A percentile compares a stretch with the other conserved stretches of the same genome.
phyloP scores from a whole-genome alignment of 306 rosid species.

The Rosa multiflora region DNA sequence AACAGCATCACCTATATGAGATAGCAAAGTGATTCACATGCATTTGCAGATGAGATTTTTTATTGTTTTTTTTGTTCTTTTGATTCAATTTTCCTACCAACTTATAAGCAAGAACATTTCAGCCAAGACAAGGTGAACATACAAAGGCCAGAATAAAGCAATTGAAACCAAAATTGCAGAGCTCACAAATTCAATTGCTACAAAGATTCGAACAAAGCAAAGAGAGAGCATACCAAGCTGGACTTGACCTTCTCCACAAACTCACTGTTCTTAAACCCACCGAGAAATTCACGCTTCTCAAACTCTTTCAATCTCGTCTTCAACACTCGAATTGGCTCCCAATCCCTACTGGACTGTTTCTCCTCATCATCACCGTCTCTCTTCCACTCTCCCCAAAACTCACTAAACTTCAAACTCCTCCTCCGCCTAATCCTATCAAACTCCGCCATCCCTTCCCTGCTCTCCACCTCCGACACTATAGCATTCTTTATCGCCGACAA shows the following conservation, averaged over 20 bases:
- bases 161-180: not conserved
- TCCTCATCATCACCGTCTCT: constrained; percentile 55
- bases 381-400: constrained; percentile 84
- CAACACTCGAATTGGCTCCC: constrained; percentile 92
- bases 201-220: not conserved
- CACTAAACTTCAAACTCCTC: constrained; percentile 50
- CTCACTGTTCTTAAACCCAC: constrained; percentile 74
- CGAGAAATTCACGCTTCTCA: constrained; percentile 74
- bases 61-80: not conserved
- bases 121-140: not conserved
- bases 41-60: not conserved
- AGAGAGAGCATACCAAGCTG: constrained; percentile 57
- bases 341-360: constrained; percentile 39
- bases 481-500: constrained; percentile 83
- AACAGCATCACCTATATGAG: not conserved
- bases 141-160: no score
- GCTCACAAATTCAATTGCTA: not conserved
- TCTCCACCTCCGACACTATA: constrained; percentile 66
- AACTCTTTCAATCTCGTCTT: constrained; percentile 80
- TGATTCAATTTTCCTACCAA: not conserved
- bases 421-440: constrained; percentile 51
- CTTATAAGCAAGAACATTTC: not conserved
- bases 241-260: constrained; percentile 86
- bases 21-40: not conserved
- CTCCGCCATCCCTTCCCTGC: constrained; percentile 35